Evolutionary conservation across 164 flowering plant genomes (phyloP), one percentile per base, ranked within the genome.

Genomic region (Nymphaea colorata): DNA sequence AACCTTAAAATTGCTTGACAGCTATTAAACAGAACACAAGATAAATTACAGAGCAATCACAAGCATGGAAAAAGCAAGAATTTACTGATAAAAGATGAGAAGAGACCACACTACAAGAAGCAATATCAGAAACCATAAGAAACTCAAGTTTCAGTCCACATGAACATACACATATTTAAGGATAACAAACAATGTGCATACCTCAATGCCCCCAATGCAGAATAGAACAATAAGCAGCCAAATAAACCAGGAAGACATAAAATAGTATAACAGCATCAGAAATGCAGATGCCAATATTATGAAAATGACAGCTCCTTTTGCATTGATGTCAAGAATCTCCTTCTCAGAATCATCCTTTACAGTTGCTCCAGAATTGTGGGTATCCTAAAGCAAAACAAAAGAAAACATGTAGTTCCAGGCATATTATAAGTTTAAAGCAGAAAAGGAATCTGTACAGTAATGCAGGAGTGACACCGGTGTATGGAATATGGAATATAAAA

Each of bases 231-330:
- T 80, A 75, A 95, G 85, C 76, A 95, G 57, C 96, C 93, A 86
- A 41, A 92, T 75, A 70, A 95, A 90, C 99, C 97, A 92, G 41
- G 88, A 68, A 41, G 99, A 92, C 98, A 95, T 90, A 64, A 77
- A 77, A 60, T 69, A 77, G 75, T 77, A 77, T 42, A 77, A 72
- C 44, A 75, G 70, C 67, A 77, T 60, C 47, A 77, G 73, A 65
- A 77, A 77, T 12, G 67, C 74, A 3, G 80, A 77, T 43, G 80
- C 80, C 42, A 68, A 59, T 64, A 77, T 65, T 16, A 77, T 71
- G 68, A 77, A 77, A 64, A 77, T 62, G 43, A 95, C 51, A 70
- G 99, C 99, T 67, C 87, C 82, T 82, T 71, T 84, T 42, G 70
- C 85, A 76, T 67, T 87, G 60, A 92, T 85, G 75, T 85, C 84